Conservation (phyloP, 2,329 filamentous ascomycete species). For the Apiospora hydei region DNA sequence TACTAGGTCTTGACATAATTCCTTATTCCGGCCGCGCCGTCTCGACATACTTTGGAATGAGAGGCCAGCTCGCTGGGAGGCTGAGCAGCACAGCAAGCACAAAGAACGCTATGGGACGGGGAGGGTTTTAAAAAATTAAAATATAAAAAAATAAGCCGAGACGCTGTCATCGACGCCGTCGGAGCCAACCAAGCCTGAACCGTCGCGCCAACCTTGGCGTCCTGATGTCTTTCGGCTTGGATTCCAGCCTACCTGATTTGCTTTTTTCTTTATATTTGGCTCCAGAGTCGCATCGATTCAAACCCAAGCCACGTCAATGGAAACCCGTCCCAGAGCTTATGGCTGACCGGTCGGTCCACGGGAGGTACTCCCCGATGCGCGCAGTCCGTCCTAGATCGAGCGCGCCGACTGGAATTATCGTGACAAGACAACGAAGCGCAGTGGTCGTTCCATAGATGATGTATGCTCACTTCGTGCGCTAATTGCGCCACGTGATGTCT, state of each 20-base stretch:
- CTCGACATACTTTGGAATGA: background rate
- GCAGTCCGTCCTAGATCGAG: background rate
- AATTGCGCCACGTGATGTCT: background rate
- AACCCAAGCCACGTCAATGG: slow-evolving; percentile 13
- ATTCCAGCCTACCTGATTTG: background rate
- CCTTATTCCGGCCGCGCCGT: background rate
- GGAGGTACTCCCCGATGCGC: background rate
- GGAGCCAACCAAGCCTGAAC: slow-evolving; percentile 11
- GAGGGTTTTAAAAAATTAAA: background rate
- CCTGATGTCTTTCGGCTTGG: background rate
- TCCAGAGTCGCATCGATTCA: slow-evolving; percentile 5
- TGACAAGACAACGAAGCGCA: background rate
- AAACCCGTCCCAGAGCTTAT: slow-evolving; percentile 17
- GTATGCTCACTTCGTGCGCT: background rate
- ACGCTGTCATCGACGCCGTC: slow-evolving; percentile 23
- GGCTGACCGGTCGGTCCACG: background rate
- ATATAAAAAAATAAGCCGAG: slow-evolving; percentile 6
- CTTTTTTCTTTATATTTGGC: slow-evolving; percentile 7
- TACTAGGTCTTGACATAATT: slow-evolving; percentile 13
- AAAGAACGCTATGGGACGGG: background rate
- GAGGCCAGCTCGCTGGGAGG: background rate
- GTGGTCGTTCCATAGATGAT: background rate
- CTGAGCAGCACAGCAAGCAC: background rate
- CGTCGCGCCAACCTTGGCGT: slow-evolving; percentile 13
- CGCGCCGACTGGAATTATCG: background rate